phyloP scores from a whole-genome alignment of 2,329 filamentous ascomycete species.

The Sclerotinia trifoliorum region DNA sequence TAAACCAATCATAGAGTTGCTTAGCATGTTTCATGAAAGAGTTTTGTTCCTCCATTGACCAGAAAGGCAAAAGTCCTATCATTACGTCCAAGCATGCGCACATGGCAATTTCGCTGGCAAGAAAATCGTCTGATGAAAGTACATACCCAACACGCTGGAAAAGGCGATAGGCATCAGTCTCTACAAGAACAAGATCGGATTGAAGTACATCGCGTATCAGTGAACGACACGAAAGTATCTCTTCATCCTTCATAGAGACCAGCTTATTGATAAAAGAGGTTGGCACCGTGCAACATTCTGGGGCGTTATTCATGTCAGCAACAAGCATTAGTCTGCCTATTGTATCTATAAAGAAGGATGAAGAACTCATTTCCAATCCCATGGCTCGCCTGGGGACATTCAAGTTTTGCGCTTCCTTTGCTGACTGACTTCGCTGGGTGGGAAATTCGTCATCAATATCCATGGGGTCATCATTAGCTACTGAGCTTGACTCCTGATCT shows the following conservation, averaged over 20 bases:
- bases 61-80: constrained; percentile 44
- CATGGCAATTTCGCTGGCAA: constrained; percentile 72
- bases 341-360: constrained; percentile 33
- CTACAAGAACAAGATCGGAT: constrained; percentile 52
- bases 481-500: constrained; percentile 18
- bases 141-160: constrained; percentile 53
- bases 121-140: constrained; percentile 58
- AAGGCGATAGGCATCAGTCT: constrained; percentile 48
- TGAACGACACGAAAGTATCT: constrained; percentile 52
- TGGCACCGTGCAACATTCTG: constrained; percentile 46
- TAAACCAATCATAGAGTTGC: constrained; percentile 77
- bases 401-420: constrained; percentile 39
- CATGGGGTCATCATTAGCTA: constrained; percentile 54
- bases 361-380: constrained; percentile 32
- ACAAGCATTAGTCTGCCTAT: constrained; percentile 33
- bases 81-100: constrained; percentile 67
- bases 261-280: constrained; percentile 51
- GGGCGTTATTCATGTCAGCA: constrained; percentile 27
- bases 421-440: constrained; percentile 55
- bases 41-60: constrained; percentile 41
- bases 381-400: constrained; percentile 46
- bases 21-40: constrained; percentile 64
- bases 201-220: constrained; percentile 53
- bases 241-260: constrained; percentile 50
- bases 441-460: constrained; percentile 66